Base-by-base conservation (phyloP, 2,329 filamentous ascomycete genomes). In the Stachybotrys chartarum region DNA sequence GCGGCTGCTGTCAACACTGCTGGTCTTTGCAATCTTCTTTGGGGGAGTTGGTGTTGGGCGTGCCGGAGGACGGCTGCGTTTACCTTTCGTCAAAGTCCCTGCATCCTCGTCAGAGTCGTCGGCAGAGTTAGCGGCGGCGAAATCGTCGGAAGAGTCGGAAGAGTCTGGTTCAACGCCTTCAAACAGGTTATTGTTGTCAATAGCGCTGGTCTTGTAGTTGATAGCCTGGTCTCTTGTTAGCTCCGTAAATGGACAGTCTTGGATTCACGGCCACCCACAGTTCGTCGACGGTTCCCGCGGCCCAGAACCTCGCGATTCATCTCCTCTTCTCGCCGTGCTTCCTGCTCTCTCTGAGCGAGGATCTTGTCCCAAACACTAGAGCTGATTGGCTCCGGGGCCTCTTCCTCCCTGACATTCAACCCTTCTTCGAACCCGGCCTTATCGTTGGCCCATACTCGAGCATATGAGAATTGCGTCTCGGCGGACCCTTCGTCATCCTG, bases 391-490 rank as follows among this genome's bases (percentile, higher is more conserved):
- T 77, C 69, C 6, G 80, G 75, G 7, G 81, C 79, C 30, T 82
- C 76, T 2, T 78, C 75, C 6, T 75, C 73, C 30, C 79, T 75
- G 2, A 72, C 70, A 44, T 82, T 77, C 24, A 88, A 68, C 30
- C 83, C 79, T 17, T 88, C 86, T 51, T 86, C 80, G 6, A 96
- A 76, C 0, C 78, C 76, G 7, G 81, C 83, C 61, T 84, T 83
- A 42, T 95, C 88, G 63, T 96, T 95, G 5, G 87, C 88, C 94
- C 94, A 99, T 1, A 99, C 87, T 49, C 90, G 84, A 45, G 93
- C 93, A 70, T 94, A 90, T 5, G 88, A 90, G 69, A 97, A 99
- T 55, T 92, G 88, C 0, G 85, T 87, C 66, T 95, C 89, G 1
- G 85, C 84, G 1, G 82, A 81, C 24, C 76, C 71, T 51, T 91